phyloP scores from a whole-genome alignment of 805 yeast species.

The Ogataea polymorpha region DNA sequence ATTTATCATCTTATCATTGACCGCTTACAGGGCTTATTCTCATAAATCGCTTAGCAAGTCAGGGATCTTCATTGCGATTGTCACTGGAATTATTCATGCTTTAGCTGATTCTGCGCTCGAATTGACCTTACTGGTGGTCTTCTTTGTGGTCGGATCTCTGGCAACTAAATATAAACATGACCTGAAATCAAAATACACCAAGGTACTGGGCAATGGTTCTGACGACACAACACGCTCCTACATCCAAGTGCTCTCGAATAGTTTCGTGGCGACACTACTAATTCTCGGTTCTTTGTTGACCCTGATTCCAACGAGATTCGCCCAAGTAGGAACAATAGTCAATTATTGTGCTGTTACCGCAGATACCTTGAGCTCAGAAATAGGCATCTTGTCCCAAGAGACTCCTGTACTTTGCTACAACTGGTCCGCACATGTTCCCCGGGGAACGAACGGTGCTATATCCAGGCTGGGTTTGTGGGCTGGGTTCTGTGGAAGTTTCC shows the following conservation, averaged over 20 bases:
- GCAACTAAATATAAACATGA: not conserved
- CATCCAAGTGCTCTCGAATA: not conserved
- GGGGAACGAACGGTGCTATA: constrained; percentile 17
- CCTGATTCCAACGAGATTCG: not conserved
- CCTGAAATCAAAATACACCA: not conserved
- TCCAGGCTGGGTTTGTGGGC: constrained; percentile 12
- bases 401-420: constrained; percentile 6
- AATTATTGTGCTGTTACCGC: constrained; percentile 15
- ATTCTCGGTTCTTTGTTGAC: not conserved
- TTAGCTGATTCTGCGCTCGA: not conserved
- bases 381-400: constrained; percentile 12
- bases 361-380: constrained; percentile 14
- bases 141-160: not conserved
- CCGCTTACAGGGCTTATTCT: not conserved
- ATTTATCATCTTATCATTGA: not conserved
- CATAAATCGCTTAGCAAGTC: not conserved
- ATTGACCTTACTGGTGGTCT: not conserved
- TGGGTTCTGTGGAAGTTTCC: constrained; percentile 9
- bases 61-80: not conserved
- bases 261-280: not conserved
- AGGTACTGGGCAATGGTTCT: not conserved
- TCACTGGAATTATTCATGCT: not conserved
- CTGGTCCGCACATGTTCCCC: constrained; percentile 11
- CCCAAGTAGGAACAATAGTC: not conserved
- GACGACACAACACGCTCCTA: not conserved